A percentile compares a stretch with the other conserved stretches of the same genome.
Evolutionary conservation across 805 yeast genomes (phyloP).

Genomic region (Lachancea quebecensis): DNA sequence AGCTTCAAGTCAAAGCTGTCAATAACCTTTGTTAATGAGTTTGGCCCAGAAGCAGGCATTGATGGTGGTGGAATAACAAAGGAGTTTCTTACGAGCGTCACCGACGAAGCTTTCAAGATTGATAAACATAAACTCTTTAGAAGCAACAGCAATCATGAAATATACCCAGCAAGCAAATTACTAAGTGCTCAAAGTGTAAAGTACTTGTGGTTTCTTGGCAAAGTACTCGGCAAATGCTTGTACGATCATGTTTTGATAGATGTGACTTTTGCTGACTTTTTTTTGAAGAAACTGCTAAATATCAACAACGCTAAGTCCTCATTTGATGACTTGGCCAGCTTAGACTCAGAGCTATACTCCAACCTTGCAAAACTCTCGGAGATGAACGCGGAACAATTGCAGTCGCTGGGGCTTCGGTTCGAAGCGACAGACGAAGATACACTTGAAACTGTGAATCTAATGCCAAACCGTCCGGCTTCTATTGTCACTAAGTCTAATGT

Average conservation of each 20-base stretch:
- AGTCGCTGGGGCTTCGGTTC: slow-evolving; percentile 53
- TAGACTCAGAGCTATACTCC: slow-evolving; percentile 61
- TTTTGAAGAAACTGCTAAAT: slow-evolving; percentile 60
- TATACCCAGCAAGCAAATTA: slow-evolving; percentile 49
- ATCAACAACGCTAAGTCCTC: slow-evolving; percentile 35
- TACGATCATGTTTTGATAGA: slow-evolving; percentile 79
- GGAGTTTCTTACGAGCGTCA: slow-evolving; percentile 73
- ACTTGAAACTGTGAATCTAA: slow-evolving; percentile 45
- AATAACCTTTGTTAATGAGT: slow-evolving; percentile 63
- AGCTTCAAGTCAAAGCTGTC: slow-evolving; percentile 52
- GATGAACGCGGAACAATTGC: slow-evolving; percentile 50
- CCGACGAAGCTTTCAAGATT: slow-evolving; percentile 57
- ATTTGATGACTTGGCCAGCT: slow-evolving; percentile 68
- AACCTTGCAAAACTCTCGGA: slow-evolving; percentile 56
- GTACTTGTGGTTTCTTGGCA: slow-evolving; percentile 61
- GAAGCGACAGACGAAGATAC: slow-evolving; percentile 47
- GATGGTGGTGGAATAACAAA: slow-evolving; percentile 97
- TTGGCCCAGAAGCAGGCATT: slow-evolving; percentile 72
- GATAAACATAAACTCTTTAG: slow-evolving; percentile 33
- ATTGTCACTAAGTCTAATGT: slow-evolving; percentile 57
- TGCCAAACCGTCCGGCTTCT: slow-evolving; percentile 49
- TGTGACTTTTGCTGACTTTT: slow-evolving; percentile 79
- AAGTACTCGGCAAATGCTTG: slow-evolving; percentile 79
- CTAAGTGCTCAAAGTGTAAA: slow-evolving; percentile 28
- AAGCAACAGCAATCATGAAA: slow-evolving; percentile 45